Base-by-base conservation (phyloP, 148 eudicot genomes). In the Rhododendron henanense region DNA sequence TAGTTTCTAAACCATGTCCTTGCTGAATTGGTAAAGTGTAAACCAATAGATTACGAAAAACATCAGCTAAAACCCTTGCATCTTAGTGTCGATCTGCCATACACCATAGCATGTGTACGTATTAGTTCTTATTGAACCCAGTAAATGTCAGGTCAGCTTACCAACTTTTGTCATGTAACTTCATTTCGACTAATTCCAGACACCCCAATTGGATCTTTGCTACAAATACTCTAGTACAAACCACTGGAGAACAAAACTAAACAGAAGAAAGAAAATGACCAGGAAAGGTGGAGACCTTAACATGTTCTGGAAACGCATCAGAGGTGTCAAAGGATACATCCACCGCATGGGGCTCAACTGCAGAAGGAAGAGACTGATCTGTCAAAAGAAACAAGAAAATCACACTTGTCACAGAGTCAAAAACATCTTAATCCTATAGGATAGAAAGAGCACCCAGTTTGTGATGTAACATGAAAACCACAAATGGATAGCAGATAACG, bases 221-320 rank as follows among this genome's bases (percentile, higher is more conserved):
- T 37, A 73, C 39, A 81, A 53, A 86, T 51, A 55, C n/a, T 78
- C 57, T 45, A 13, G 76, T 14, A 71, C 37, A 69, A 28, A 69
- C 75, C 16, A 69, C 16, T 69, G 75, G 37, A 69, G 39, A 53
- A 81, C 21, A n/a, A 21, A 25, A 25, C 39, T 44, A 44, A 41
- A 63, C 39, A 41, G 15, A 35, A 31, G 21, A 53, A 81, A 73
- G 44, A 41, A 57, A 73, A 51, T 35, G 55, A 82, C 23, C 45
- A 75, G 53, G 74, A 81, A 53, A 82, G 51, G 51, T 48, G 6
- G 69, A 83, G 28, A 91, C 95, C 95, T 89, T 48, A 44, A 31
- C 83, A 84, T 87, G 85, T 83, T 86, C 90, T 3, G 85, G 85
- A 74, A 37, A 18, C 48, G n/a, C 59, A 82, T 89, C 90, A 79